A percentile compares a stretch with the other conserved stretches of the same genome.
Conservation (phyloP, 495 filamentous ascomycete species). For the Neurospora tetrasperma region DNA sequence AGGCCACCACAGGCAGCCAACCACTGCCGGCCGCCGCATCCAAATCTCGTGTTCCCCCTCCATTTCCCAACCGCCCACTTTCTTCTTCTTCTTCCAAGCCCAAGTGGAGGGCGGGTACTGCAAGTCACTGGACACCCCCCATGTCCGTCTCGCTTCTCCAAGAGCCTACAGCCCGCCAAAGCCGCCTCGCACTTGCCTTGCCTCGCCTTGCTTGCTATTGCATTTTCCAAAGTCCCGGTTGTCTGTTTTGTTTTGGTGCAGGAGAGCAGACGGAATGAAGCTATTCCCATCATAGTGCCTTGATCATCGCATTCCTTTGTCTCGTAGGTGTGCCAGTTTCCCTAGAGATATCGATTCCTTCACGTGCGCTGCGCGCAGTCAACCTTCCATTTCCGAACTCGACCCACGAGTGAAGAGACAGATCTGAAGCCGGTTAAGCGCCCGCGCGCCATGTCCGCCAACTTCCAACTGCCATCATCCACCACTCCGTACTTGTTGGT, state of each 20-base stretch:
- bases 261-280: background rate
- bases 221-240: background rate
- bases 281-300: slow-evolving; percentile 1
- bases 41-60: background rate
- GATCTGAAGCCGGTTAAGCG: background rate
- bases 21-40: background rate
- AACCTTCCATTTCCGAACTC: background rate
- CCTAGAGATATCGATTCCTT: background rate
- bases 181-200: background rate
- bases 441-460: background rate
- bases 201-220: background rate
- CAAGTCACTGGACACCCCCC: background rate
- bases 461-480: background rate
- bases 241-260: background rate
- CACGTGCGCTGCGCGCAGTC: slow-evolving; percentile 5
- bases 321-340: background rate
- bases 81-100: background rate
- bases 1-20: background rate
- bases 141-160: background rate
- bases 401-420: background rate
- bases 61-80: background rate
- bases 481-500: background rate
- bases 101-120: background rate
- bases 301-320: background rate
- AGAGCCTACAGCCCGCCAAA: background rate